Evolutionary conservation across 805 yeast species (phyloP).

Genomic region (Ogataea glucozyma): DNA sequence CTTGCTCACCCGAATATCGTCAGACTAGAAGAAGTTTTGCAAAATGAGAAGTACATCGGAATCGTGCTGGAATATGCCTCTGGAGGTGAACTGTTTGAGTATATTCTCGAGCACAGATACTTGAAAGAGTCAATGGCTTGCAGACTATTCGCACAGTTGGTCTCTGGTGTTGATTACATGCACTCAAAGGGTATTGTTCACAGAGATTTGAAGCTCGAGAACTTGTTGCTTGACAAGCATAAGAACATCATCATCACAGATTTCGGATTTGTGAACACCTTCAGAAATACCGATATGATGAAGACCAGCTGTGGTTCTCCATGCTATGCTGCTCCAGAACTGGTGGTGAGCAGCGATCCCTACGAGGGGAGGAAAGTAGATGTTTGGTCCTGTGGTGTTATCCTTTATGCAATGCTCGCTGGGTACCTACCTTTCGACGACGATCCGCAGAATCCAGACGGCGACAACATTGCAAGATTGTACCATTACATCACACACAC

Average conservation of each 20-base stretch:
- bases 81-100: constrained; percentile 95
- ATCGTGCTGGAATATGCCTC: constrained; percentile 95
- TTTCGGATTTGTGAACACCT: constrained; percentile 94
- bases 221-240: constrained; percentile 76
- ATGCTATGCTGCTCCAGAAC: constrained; percentile 97
- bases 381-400: constrained; percentile 96
- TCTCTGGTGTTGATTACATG: constrained; percentile 90
- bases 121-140: constrained; percentile 87
- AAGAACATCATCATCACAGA: constrained; percentile 85
- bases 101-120: constrained; percentile 81
- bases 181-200: constrained; percentile 80
- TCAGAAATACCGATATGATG: constrained; percentile 74
- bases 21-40: constrained; percentile 85
- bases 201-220: constrained; percentile 75
- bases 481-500: constrained; percentile 91
- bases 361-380: constrained; percentile 94
- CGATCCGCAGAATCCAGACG: constrained; percentile 95
- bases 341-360: constrained; percentile 82
- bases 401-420: constrained; percentile 92
- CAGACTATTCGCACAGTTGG: constrained; percentile 85
- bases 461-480: constrained; percentile 86
- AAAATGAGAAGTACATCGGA: constrained; percentile 92
- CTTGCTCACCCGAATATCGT: constrained; percentile 94
- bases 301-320: constrained; percentile 96
- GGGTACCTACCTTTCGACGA: constrained; percentile 98